These are phyloP conservation scores for Saccharomycopsis lassenensis DNA, from an alignment of 805 yeast genomes.

Conservation along the genomic window DNA sequence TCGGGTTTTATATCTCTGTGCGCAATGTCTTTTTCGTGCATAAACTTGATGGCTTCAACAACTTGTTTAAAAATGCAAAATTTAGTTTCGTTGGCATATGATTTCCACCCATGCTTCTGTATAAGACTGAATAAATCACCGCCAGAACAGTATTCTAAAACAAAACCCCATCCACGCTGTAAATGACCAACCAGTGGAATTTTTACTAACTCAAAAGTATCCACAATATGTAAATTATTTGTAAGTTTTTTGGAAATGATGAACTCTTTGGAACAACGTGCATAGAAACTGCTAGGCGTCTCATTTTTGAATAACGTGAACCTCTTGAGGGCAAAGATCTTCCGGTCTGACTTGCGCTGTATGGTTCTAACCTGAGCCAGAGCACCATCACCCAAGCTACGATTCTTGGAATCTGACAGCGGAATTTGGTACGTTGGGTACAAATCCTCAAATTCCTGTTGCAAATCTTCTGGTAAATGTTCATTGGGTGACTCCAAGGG, in stretches of 20 bases:
- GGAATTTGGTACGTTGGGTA: slow-evolving; percentile 44
- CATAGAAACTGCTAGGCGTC: slow-evolving; percentile 51
- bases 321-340: slow-evolving; percentile 53
- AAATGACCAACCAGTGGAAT: slow-evolving; percentile 44
- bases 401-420: slow-evolving; percentile 27
- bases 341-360: slow-evolving; percentile 28
- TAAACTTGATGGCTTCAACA: slow-evolving; percentile 64
- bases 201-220: slow-evolving; percentile 42
- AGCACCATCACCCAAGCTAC: slow-evolving; percentile 62
- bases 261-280: slow-evolving; percentile 53
- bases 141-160: slow-evolving; percentile 92
- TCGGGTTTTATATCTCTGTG: slow-evolving; percentile 96
- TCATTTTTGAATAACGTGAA: slow-evolving; percentile 52
- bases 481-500: slow-evolving; percentile 61
- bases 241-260: slow-evolving; percentile 44
- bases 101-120: slow-evolving; percentile 49
- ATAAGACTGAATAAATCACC: slow-evolving; percentile 66
- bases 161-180: slow-evolving; percentile 71
- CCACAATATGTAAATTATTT: slow-evolving; percentile 50
- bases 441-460: slow-evolving; percentile 37
- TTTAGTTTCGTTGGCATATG: slow-evolving; percentile 36
- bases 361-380: slow-evolving; percentile 52
- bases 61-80: slow-evolving; percentile 81
- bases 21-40: slow-evolving; percentile 70
- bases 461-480: slow-evolving; percentile 42